Evolutionary conservation across 148 eudicot species (phyloP), one percentile per base, ranked within the genome.

Genomic region (Cornus controversa): DNA sequence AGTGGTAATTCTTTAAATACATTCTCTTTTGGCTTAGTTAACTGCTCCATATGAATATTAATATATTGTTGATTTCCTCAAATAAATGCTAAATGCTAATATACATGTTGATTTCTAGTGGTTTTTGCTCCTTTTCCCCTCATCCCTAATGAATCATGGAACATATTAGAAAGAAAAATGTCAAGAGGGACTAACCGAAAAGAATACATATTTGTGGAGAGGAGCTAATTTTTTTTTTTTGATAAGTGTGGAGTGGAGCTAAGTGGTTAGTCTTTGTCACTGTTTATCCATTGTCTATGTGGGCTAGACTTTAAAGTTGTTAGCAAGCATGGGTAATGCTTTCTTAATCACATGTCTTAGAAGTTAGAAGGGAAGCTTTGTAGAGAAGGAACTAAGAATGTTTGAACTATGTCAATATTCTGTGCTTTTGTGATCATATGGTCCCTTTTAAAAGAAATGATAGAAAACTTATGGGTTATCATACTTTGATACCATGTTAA

Each of bases 1-100:
- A 50, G 76, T 84, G 92, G 99, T 96, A 91, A 84, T 14, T 75
- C 50, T 53, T 64, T 6, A 22, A 22, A 26, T 65, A 37, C 37
- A 47, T 47, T 50, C 58, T 20, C 45, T 63, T 66, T 66, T 25
- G 34, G 62, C 20, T 45, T 70, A 26, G 42, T 64, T 27, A 34
- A 22, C 25, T 40, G 53, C 36, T 63, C 40, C 22, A 15, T 75
- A 15, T 23, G 23, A 75, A 25, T n/a, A 23, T 75, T 74, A 45
- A 18, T 13, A 10, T 75, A n/a, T 29, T 40, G 18, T 18, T 71
- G 53, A 62, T 75, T 65, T 65, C 28, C 66, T 54, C 63, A 5
- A 10, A 45, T 2, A 36, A 20, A n/a, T n/a, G 0, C 2, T n/a
- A n/a, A n/a, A n/a, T n/a, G 20, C 24, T 75, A 64, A 63, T 13